phyloP scores from a whole-genome alignment of 306 rosid genomes.

The Trifolium fragiferum region DNA sequence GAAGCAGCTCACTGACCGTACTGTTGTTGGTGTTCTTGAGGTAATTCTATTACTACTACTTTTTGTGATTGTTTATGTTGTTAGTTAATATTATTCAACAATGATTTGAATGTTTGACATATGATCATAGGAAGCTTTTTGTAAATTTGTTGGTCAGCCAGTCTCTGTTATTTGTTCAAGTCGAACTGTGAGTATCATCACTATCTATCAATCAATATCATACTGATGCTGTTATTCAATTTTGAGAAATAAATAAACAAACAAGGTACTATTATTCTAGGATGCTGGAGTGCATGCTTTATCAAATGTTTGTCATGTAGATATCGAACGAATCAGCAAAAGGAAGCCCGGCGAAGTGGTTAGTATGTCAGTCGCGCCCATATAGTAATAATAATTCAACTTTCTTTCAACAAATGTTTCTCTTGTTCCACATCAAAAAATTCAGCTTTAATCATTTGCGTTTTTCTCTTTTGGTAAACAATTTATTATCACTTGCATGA shows the following conservation, averaged over 20 bases:
- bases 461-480: no score
- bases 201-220: no score
- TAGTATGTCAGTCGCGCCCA: no score
- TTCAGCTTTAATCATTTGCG: no score
- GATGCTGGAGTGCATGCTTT: conserved; percentile 99
- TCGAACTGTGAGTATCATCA: conserved; percentile 74
- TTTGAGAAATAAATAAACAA: no score
- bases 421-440: no score
- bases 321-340: conserved; percentile 88
- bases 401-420: no score
- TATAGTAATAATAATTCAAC: no score
- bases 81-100: no score
- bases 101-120: neutral
- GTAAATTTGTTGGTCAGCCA: conserved; percentile 80
- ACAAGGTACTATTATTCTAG: conserved; percentile 43
- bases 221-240: no score
- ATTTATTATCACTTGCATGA: no score
- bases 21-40: conserved; percentile 88
- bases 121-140: conserved; percentile 71
- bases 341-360: conserved; percentile 96
- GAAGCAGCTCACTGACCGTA: conserved; percentile 77
- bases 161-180: conserved; percentile 82
- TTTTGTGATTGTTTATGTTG: neutral
- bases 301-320: conserved; percentile 90
- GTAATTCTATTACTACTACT: conserved; percentile 30